Conservation (phyloP, 2,329 filamentous ascomycete genomes). For the Phyllosticta capitalensis region DNA sequence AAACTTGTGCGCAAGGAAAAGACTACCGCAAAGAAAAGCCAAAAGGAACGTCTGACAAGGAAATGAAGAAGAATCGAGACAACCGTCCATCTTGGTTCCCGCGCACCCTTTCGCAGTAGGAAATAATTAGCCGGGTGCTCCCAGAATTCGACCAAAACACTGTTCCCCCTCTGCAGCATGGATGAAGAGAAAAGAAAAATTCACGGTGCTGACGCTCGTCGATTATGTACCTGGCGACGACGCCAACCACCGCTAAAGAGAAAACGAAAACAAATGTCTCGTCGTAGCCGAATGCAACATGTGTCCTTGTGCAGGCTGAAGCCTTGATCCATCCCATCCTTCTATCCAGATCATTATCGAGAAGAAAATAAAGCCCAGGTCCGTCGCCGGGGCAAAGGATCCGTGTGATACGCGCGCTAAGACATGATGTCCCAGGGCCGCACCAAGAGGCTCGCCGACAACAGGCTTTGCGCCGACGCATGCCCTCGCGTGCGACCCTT, state of each 20-base stretch:
- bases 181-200: not conserved
- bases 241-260: not conserved
- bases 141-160: not conserved
- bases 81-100: not conserved
- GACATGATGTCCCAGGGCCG: not conserved
- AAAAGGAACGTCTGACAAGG: constrained; percentile 18
- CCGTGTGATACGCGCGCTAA: not conserved
- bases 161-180: not conserved
- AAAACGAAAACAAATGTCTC: constrained; percentile 8
- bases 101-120: not conserved
- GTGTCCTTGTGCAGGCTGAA: constrained; percentile 7
- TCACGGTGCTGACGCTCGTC: constrained; percentile 5
- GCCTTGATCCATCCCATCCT: constrained; percentile 10
- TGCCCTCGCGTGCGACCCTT: not conserved
- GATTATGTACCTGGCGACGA: constrained; percentile 5
- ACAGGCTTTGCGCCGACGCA: not conserved
- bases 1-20: not conserved
- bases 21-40: constrained; percentile 12
- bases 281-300: constrained; percentile 9
- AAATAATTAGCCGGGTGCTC: not conserved
- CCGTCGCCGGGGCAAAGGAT: not conserved
- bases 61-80: constrained; percentile 10
- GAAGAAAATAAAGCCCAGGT: not conserved
- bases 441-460: not conserved
- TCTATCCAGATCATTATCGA: constrained; percentile 11